Percentiles rank a stretch among this genome's conserved stretches.
These are phyloP conservation scores for Diaporthe longicolla DNA, from an alignment of 2,329 filamentous ascomycete genomes.

Conservation along the genomic window DNA sequence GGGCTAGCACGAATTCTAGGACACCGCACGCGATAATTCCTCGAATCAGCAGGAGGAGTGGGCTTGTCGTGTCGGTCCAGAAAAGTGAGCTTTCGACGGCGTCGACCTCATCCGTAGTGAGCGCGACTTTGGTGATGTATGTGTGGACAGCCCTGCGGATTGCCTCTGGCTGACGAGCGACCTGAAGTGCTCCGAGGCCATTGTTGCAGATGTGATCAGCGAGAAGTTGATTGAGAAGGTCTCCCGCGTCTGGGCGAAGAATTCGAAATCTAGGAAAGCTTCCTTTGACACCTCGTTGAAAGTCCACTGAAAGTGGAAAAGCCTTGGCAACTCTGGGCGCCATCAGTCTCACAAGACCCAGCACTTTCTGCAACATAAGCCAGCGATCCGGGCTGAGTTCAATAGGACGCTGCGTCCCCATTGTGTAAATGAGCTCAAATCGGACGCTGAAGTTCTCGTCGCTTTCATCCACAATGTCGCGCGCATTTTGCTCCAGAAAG, in stretches of 20 bases:
- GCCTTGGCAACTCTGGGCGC: not conserved
- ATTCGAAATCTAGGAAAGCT: conserved; percentile 27
- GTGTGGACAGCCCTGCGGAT: conserved; percentile 19
- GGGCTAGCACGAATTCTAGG: conserved; percentile 64
- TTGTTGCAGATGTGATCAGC: conserved; percentile 9
- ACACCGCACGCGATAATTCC: conserved; percentile 71
- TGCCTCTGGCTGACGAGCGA: not conserved
- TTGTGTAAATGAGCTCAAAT: conserved; percentile 31
- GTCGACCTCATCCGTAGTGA: conserved; percentile 50
- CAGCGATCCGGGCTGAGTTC: conserved; percentile 23
- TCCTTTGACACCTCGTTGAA: not conserved
- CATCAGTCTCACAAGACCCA: not conserved
- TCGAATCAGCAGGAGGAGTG: conserved; percentile 62
- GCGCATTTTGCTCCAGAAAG: conserved; percentile 1
- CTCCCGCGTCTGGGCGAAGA: conserved; percentile 6
- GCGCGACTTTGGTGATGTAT: conserved; percentile 60
- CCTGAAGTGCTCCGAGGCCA: not conserved
- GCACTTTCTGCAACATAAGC: not conserved
- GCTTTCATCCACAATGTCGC: conserved; percentile 28
- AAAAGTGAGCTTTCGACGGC: conserved; percentile 55
- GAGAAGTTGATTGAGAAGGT: not conserved
- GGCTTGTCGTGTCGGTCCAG: conserved; percentile 53
- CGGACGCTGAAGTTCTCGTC: conserved; percentile 29
- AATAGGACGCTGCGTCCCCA: conserved; percentile 2
- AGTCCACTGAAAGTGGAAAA: not conserved